phyloP scores from a whole-genome alignment of 352 stramenopile species.

The Globisporangium okanoganense region DNA sequence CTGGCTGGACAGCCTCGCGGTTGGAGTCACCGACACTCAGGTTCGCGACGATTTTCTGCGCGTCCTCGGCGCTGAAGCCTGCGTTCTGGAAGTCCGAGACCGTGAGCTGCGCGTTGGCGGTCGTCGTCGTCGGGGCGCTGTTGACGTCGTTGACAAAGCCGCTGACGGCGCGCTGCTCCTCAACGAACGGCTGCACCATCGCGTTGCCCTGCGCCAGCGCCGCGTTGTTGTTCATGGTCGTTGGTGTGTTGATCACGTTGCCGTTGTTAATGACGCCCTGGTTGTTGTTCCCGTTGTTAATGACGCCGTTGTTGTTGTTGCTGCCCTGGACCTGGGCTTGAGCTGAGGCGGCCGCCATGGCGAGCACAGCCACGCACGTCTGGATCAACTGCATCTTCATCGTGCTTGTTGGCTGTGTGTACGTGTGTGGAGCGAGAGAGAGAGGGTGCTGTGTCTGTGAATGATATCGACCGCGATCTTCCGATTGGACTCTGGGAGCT shows the following conservation, averaged over 20 bases:
- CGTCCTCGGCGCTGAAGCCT: conserved; percentile 15
- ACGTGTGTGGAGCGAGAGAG: background rate
- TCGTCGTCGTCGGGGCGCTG: background rate
- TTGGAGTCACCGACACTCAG: background rate
- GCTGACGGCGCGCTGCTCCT: background rate
- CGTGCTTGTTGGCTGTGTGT: background rate
- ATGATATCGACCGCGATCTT: conserved; percentile 3
- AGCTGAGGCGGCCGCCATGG: background rate
- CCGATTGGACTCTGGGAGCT: background rate
- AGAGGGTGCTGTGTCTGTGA: background rate
- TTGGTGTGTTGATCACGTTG: background rate
- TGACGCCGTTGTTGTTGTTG: background rate
- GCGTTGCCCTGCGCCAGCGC: conserved; percentile 10
- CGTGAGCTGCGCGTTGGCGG: conserved; percentile 1
- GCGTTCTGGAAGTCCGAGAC: conserved; percentile 19
- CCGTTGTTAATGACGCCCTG: background rate
- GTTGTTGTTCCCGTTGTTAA: background rate
- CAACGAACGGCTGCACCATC: conserved; percentile 12
- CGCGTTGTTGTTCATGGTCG: background rate
- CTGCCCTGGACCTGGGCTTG: background rate
- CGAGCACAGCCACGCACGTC: conserved; percentile 7
- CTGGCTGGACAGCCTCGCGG: conserved; percentile 4
- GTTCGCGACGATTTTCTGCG: conserved; percentile 13
- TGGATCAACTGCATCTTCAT: conserved; percentile 16
- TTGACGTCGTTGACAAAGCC: conserved; percentile 15